Conservation (phyloP, 805 yeast species). For the Priceomyces haplophilus region DNA sequence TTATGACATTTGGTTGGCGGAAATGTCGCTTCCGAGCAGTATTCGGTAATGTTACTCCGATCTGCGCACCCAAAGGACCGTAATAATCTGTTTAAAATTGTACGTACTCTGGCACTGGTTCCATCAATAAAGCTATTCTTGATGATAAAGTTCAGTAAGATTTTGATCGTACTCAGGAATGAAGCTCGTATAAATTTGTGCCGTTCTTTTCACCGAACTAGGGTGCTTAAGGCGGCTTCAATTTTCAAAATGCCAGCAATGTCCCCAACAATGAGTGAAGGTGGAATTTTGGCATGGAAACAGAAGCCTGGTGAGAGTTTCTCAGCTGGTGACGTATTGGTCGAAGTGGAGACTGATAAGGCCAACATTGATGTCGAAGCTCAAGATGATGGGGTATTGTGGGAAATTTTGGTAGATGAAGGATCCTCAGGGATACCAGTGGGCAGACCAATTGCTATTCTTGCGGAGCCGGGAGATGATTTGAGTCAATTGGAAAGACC, state of each 20-base stretch:
- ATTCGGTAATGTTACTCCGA: conserved; percentile 9
- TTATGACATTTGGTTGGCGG: conserved; percentile 5
- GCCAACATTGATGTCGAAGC: conserved; percentile 84
- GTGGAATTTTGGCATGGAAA: conserved; percentile 90
- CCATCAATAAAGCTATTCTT: background rate
- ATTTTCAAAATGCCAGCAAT: conserved; percentile 92
- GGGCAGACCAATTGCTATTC: conserved; percentile 83
- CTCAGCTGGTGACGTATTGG: conserved; percentile 74
- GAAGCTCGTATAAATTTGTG: background rate
- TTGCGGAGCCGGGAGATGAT: conserved; percentile 89
- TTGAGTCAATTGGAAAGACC: conserved; percentile 62
- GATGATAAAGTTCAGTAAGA: conserved; percentile 6
- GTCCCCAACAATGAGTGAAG: conserved; percentile 98
- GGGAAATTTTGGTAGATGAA: conserved; percentile 63
- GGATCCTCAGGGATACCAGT: conserved; percentile 83
- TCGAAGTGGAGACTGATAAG: conserved; percentile 85
- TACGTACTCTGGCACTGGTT: background rate
- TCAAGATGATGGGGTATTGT: conserved; percentile 86
- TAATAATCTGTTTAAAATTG: background rate
- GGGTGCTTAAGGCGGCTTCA: conserved; percentile 29
- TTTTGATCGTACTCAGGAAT: conserved; percentile 3
- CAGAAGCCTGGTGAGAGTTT: conserved; percentile 66
- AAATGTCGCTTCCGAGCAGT: conserved; percentile 9
- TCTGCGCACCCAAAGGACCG: background rate
- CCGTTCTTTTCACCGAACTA: conserved; percentile 5